These are phyloP conservation scores for Leccinum fallax DNA, from an alignment of 1,284 basidiomycete genomes.

Conservation along the genomic window DNA sequence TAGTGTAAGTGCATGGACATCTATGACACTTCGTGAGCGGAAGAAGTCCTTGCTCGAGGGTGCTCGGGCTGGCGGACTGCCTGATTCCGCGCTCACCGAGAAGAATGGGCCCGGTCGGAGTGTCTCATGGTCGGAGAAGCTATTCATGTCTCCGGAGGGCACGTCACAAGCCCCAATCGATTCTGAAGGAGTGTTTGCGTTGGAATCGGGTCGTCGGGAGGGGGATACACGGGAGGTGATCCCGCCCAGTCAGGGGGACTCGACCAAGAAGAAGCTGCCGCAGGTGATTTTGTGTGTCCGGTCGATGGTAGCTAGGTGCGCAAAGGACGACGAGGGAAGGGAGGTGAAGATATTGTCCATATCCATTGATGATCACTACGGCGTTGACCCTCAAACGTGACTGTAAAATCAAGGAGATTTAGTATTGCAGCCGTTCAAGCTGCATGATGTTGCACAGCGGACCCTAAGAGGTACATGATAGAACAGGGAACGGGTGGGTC, in stretches of 20 bases:
- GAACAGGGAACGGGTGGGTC: too few species aligned
- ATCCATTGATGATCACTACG: too few species aligned
- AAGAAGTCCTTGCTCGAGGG: constrained; percentile 33
- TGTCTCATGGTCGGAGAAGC: constrained; percentile 10
- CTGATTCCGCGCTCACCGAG: neutral
- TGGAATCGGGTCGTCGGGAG: neutral
- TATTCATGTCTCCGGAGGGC: constrained; percentile 21
- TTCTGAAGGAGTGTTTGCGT: neutral
- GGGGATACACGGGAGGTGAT: neutral
- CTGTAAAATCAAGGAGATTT: too few species aligned
- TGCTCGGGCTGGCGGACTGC: neutral
- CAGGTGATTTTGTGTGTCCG: constrained; percentile 57
- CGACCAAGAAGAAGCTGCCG: neutral
- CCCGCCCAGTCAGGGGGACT: neutral
- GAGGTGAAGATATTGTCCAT: too few species aligned
- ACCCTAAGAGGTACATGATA: too few species aligned
- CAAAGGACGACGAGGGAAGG: too few species aligned
- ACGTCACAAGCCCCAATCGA: neutral
- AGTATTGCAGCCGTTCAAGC: too few species aligned
- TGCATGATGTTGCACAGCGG: too few species aligned
- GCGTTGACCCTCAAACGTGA: too few species aligned
- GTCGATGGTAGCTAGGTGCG: constrained; percentile 14
- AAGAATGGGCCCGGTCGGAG: constrained; percentile 5
- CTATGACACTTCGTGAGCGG: constrained; percentile 61
- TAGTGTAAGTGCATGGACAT: constrained; percentile 20